A percentile compares a stretch with the other conserved stretches of the same genome.
These are phyloP conservation scores for Rhizoclosmatium globosum DNA, from an alignment of 192 early-diverging fungal genomes.

Conservation along the genomic window DNA sequence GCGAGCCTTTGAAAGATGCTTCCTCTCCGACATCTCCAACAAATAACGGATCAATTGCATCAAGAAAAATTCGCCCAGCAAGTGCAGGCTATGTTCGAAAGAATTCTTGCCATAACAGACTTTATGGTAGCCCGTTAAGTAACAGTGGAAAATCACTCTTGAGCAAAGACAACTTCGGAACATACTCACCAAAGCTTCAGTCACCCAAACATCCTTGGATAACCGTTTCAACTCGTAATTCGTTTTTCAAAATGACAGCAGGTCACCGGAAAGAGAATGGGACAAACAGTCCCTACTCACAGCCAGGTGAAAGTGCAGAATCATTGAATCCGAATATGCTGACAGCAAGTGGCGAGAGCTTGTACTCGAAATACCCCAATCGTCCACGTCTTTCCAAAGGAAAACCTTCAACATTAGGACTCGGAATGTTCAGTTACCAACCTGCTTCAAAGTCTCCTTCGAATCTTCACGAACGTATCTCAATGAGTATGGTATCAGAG, in stretches of 20 bases:
- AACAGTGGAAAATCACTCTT: neutral
- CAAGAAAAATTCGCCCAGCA: neutral
- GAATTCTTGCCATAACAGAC: neutral
- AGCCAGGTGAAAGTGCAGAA: neutral
- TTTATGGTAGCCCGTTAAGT: neutral
- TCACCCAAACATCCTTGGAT: neutral
- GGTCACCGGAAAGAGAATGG: neutral
- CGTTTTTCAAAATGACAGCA: neutral
- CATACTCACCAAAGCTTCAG: neutral
- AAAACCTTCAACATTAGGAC: neutral
- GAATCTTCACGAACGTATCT: neutral
- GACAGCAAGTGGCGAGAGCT: too few species aligned
- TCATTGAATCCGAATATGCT: neutral
- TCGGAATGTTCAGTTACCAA: neutral
- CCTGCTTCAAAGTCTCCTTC: neutral
- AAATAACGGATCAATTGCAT: too few species aligned
- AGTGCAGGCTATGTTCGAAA: neutral
- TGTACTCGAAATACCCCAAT: too few species aligned
- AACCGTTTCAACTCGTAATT: neutral
- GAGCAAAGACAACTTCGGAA: neutral
- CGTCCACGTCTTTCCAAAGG: neutral
- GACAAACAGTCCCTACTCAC: neutral
- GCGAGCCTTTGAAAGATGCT: neutral
- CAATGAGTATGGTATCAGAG: constrained; percentile 13
- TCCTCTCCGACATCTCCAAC: neutral